These are phyloP conservation scores for Daldinia sp. DNA, from an alignment of 2,329 filamentous ascomycete genomes.

Conservation along the genomic window DNA sequence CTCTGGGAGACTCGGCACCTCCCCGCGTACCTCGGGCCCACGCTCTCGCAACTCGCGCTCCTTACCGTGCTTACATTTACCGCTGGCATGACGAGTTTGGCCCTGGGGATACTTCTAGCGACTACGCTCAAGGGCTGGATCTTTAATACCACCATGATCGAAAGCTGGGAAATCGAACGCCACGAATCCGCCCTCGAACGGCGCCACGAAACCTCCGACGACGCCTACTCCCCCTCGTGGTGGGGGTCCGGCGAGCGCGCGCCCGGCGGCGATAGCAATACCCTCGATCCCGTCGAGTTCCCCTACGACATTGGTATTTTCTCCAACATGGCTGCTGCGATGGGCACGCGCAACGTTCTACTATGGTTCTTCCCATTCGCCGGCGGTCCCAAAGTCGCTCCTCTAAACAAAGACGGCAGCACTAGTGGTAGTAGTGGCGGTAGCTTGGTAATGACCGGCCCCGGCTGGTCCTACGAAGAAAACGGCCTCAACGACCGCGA, in stretches of 20 bases:
- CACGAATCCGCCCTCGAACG: conserved; percentile 66
- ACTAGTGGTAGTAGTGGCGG: conserved; percentile 35
- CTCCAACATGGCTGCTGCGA: conserved; percentile 76
- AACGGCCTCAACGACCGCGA: conserved; percentile 77
- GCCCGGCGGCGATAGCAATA: conserved; percentile 47
- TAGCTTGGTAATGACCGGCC: not conserved
- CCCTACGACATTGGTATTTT: conserved; percentile 83
- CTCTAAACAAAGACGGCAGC: conserved; percentile 13
- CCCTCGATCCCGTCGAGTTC: conserved; percentile 74
- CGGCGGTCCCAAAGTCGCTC: conserved; percentile 55
- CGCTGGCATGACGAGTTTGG: conserved; percentile 67
- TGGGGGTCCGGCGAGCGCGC: conserved; percentile 41
- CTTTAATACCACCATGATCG: conserved; percentile 81
- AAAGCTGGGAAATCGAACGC: conserved; percentile 76
- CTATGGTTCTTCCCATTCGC: conserved; percentile 76
- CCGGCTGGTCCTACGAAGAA: conserved; percentile 71
- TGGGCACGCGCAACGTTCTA: conserved; percentile 73
- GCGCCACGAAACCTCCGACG: conserved; percentile 44
- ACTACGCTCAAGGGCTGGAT: conserved; percentile 68
- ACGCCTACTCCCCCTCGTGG: conserved; percentile 46
- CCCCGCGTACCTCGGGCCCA: conserved; percentile 78
- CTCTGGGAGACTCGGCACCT: conserved; percentile 73
- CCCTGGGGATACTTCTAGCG: conserved; percentile 70
- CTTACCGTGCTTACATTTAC: conserved; percentile 68
- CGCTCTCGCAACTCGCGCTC: conserved; percentile 63